These are phyloP conservation scores for Chenopodium suecicum DNA, from an alignment of 148 eudicot genomes.

Conservation along the genomic window DNA sequence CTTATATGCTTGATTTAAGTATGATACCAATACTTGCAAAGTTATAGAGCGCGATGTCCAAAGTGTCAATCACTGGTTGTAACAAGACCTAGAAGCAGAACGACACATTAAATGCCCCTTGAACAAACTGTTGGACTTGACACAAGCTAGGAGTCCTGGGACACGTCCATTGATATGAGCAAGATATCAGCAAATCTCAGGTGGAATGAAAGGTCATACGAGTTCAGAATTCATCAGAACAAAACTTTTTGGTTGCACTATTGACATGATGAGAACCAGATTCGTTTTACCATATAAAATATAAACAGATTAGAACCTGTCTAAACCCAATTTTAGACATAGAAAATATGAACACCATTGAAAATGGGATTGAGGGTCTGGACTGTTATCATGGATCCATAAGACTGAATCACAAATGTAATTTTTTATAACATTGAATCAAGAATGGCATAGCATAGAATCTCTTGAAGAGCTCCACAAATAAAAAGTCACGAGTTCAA, in stretches of 20 bases:
- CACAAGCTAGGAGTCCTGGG: too few relatives aligned
- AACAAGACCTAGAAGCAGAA: too few relatives aligned
- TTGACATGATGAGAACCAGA: too few relatives aligned
- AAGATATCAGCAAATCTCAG: neutral
- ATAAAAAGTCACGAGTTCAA: too few relatives aligned
- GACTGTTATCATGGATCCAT: neutral
- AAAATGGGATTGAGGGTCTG: neutral
- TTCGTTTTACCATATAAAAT: too few relatives aligned
- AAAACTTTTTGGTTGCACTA: neutral
- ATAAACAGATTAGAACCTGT: neutral
- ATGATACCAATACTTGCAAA: neutral
- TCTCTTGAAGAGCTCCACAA: neutral
- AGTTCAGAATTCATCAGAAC: neutral
- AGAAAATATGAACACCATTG: neutral
- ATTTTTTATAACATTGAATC: neutral
- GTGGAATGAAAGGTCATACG: neutral
- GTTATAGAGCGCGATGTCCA: neutral
- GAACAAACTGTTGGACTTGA: too few relatives aligned
- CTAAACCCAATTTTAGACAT: neutral
- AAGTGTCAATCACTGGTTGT: too few relatives aligned
- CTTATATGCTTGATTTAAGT: neutral
- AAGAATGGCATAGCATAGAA: neutral
- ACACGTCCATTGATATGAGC: neutral
- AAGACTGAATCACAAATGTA: neutral
- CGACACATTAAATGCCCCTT: too few relatives aligned